A percentile compares a stretch with the other conserved stretches of the same genome.
These are phyloP conservation scores for Amorphotheca resinae DNA, from an alignment of 495 filamentous ascomycete species.

Conservation along the genomic window DNA sequence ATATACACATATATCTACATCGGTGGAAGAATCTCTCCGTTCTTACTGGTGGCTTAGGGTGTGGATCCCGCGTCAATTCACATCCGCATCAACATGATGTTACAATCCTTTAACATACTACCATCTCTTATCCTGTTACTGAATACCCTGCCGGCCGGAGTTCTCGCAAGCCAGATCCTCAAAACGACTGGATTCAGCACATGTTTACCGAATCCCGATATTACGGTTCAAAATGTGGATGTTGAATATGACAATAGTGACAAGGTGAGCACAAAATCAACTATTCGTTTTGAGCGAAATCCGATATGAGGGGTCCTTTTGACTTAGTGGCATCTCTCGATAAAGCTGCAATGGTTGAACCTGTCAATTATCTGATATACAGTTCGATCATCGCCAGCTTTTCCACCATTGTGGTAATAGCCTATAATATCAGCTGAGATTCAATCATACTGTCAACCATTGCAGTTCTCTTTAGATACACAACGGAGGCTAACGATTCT, in stretches of 20 bases:
- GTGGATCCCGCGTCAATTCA: not conserved
- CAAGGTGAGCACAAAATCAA: slow-evolving; percentile 30
- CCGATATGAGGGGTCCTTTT: too few species aligned
- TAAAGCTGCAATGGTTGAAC: too few species aligned
- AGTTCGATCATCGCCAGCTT: too few species aligned
- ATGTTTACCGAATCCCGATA: slow-evolving; percentile 52
- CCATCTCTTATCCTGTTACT: slow-evolving; percentile 18
- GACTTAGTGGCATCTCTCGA: too few species aligned
- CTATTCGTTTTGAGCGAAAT: too few species aligned
- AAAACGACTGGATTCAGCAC: slow-evolving; percentile 67
- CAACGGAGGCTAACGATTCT: not conserved
- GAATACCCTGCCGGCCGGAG: slow-evolving; percentile 23
- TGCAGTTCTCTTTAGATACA: too few species aligned
- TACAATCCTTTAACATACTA: slow-evolving; percentile 13
- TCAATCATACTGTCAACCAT: too few species aligned
- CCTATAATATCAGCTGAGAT: too few species aligned
- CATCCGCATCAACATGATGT: slow-evolving; percentile 11
- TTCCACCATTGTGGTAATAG: too few species aligned
- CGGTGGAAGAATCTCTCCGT: not conserved
- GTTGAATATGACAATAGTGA: slow-evolving; percentile 66
- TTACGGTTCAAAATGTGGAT: slow-evolving; percentile 62
- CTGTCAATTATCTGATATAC: too few species aligned
- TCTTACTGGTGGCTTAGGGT: too few species aligned
- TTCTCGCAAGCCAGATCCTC: slow-evolving; percentile 52
- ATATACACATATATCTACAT: not conserved